Evolutionary conservation across 148 eudicot genomes (phyloP).

Genomic region (Chenopodium berlandieri): DNA sequence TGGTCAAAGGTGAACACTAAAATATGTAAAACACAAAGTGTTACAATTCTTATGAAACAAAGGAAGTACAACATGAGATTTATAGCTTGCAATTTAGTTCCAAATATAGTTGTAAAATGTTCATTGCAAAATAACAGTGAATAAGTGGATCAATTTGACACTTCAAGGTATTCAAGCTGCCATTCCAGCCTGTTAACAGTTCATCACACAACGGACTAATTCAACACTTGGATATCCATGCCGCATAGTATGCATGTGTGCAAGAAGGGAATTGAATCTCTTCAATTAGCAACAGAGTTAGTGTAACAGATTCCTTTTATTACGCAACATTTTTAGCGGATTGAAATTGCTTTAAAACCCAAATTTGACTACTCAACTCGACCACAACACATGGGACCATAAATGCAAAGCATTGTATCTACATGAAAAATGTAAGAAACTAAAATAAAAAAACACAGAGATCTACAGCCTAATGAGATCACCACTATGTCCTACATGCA

Average conservation of each 20-base stretch:
- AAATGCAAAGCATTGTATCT: constrained; percentile 8
- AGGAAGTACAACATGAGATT: not conserved
- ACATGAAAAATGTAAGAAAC: constrained; percentile 12
- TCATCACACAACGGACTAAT: constrained; percentile 12
- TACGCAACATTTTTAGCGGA: constrained; percentile 18
- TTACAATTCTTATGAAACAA: no score
- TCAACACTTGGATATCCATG: constrained; percentile 15
- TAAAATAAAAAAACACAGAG: not conserved
- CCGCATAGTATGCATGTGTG: constrained; percentile 1
- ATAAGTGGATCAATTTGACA: not conserved
- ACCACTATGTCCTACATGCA: constrained; percentile 1
- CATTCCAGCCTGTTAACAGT: not conserved
- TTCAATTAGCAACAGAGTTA: not conserved
- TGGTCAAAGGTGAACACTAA: no score
- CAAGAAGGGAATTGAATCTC: constrained; percentile 21
- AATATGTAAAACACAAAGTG: no score
- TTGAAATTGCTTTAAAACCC: constrained; percentile 10
- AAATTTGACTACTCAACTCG: constrained; percentile 11
- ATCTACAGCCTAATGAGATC: constrained; percentile 12
- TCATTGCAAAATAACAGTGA: not conserved
- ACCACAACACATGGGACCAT: constrained; percentile 19
- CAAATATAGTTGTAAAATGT: not conserved
- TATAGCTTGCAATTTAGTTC: constrained; percentile 9
- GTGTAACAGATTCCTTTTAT: constrained; percentile 19
- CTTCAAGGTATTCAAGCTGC: constrained; percentile 13